Evolutionary conservation across 345 rosid species (phyloP).

Genomic region (Arabis hirsuta): DNA sequence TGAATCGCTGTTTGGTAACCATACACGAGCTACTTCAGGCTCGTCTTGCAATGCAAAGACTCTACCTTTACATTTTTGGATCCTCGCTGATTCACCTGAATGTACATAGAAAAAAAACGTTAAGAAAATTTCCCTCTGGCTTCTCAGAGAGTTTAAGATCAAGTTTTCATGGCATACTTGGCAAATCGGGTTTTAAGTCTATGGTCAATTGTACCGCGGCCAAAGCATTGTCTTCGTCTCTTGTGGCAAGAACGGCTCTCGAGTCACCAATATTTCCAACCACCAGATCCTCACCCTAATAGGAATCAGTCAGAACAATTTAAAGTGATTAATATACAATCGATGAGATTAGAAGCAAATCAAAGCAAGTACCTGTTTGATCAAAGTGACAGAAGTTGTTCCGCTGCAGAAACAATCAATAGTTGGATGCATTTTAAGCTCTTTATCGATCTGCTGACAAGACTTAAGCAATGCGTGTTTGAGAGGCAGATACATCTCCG

Average conservation of each 20-base stretch:
- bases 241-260: slow-evolving; percentile 86
- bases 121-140: not conserved
- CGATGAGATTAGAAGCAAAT: not conserved
- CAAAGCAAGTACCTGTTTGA: slow-evolving; percentile 67
- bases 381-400: slow-evolving; percentile 84
- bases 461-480: slow-evolving; percentile 73
- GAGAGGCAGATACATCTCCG: slow-evolving; percentile 67
- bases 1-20: slow-evolving; percentile 94
- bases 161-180: slow-evolving; percentile 57
- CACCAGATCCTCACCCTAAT: slow-evolving; percentile 78
- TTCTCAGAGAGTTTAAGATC: slow-evolving; percentile 25
- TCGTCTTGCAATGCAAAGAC: slow-evolving; percentile 97
- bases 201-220: slow-evolving; percentile 77
- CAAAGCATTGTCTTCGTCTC: slow-evolving; percentile 67
- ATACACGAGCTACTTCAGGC: slow-evolving; percentile 98
- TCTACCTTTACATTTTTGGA: slow-evolving; percentile 91
- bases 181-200: slow-evolving; percentile 97
- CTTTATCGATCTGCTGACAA: slow-evolving; percentile 84
- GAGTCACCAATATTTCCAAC: slow-evolving; percentile 94
- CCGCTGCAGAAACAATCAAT: slow-evolving; percentile 99
- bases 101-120: slow-evolving; percentile 22
- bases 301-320: slow-evolving; percentile 24
- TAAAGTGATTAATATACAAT: not conserved
- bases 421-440: slow-evolving; percentile 77
- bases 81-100: slow-evolving; percentile 91